A percentile compares a stretch with the other conserved stretches of the same genome.
Evolutionary conservation across 495 filamentous ascomycete species (phyloP).

Genomic region (Hyaloscypha variabilis): DNA sequence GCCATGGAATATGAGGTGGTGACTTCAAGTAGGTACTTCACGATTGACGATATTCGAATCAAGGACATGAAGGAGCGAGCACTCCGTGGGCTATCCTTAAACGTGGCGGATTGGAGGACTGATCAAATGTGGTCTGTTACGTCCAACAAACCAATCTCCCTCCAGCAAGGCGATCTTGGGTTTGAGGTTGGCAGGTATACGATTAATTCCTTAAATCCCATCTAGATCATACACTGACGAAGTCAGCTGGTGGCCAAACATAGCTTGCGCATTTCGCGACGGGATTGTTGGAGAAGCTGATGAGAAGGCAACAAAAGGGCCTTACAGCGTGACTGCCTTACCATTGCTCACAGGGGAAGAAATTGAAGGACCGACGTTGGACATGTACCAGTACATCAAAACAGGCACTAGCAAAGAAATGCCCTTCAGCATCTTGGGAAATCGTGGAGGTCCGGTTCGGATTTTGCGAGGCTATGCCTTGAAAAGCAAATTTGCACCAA

Average conservation of each 20-base stretch:
- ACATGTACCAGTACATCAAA: constrained; percentile 39
- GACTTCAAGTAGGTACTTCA: constrained; percentile 32
- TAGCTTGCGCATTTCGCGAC: constrained; percentile 48
- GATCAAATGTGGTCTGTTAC: constrained; percentile 34
- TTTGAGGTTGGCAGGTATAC: constrained; percentile 20
- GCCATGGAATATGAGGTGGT: not conserved
- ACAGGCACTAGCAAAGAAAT: constrained; percentile 38
- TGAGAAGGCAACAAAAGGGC: constrained; percentile 40
- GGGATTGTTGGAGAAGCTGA: constrained; percentile 42
- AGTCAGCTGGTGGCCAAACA: constrained; percentile 52
- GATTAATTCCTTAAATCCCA: not conserved
- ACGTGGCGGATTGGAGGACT: constrained; percentile 24
- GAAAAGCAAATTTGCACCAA: constrained; percentile 46
- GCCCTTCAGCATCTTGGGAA: constrained; percentile 39
- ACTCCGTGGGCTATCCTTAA: constrained; percentile 39
- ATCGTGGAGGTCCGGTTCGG: constrained; percentile 43
- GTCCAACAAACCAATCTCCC: constrained; percentile 29
- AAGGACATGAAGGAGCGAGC: constrained; percentile 35
- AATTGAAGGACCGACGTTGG: constrained; percentile 30
- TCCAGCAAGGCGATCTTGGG: constrained; percentile 34
- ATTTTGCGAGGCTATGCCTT: constrained; percentile 45
- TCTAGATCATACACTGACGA: constrained; percentile 4
- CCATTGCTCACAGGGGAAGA: constrained; percentile 49
- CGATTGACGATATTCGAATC: constrained; percentile 42
- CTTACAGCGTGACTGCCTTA: constrained; percentile 37